Base-by-base conservation (phyloP, 2,329 filamentous ascomycete genomes). In the Pseudogymnoascus sp. region DNA sequence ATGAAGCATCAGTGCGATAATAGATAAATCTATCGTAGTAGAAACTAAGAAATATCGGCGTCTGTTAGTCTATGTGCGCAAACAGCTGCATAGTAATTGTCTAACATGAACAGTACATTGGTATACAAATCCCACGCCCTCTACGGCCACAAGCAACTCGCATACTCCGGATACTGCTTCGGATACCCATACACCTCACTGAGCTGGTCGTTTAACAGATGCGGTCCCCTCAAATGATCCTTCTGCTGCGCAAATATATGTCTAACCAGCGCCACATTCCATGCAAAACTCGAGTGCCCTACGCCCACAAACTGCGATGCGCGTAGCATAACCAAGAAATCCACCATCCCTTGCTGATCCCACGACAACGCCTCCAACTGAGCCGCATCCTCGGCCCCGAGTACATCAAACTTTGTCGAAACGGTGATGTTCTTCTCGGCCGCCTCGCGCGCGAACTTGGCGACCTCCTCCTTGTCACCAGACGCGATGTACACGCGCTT, bases 71-170 rank as follows among this genome's bases (percentile, higher is more conserved):
- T 40, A 26, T 24, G 14, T 26, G 41, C 41, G 31, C 22, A 7
- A n/a, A 7, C 14, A 46, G 41, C 19, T 46, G 3, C 11, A 46
- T 14, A n/a, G 41, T 41, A 46, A 46, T 46, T 12, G 19, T 26
- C 12, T 26, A 46, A 26, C 19, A 46, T 26, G 5, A 4, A 46
- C 22, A 26, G 12, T 26, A 46, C 12, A 24, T 46, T 46, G 10
- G 19, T 24, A 46, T 24, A 46, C 16, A 46, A 24, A 46, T 46
- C 8, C 11, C 10, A 14, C 16, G 5, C 19, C 33, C 33, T 60
- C 37, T 60, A 70, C 37, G 70, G 68, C 70, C 70, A 71, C 19
- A 71, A 60, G 62, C 67, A 68, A 63, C 66, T 50, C 10, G 65
- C 66, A 66, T 69, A 70, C 53, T 70, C 65, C 10, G 61, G 64